Base-by-base conservation (phyloP, 768 basidiomycete genomes). In the Hypsizygus marmoreus region DNA sequence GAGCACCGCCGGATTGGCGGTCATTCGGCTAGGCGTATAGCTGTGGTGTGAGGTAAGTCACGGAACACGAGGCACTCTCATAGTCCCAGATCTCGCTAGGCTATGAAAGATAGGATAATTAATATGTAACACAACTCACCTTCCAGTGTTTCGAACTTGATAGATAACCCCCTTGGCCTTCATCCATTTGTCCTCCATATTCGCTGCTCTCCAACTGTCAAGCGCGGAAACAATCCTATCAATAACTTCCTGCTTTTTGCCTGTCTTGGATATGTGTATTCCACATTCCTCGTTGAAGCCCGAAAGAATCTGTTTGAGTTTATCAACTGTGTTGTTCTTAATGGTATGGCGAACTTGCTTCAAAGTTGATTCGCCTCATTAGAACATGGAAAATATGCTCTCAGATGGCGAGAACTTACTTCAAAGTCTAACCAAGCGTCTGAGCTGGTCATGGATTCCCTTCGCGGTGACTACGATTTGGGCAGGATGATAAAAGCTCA, bases 231-330 rank as follows among this genome's bases (percentile, higher is more conserved):
- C 66, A 50, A 93, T 84, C 50, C 88, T 77, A 62, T 91, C 87
- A 60, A 91, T 90, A 36, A 92, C 77, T 25, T 92, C 91, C 56
- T 90, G 86, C 61, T 93, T 93, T 71, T 88, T 91, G 20, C 91
- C 91, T 9, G 87, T 76, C 65, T 88, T 90, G 43, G 79, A 72
- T 22, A 91, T 70, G 55, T 77, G 75, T 4, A 80, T 79, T 42
- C 69, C 68, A 59, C 89, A 91, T 63, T 90, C 84, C 28, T 88
- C 87, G 69, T 90, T 91, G 55, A 92, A 74, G 19, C 84, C 85
- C 29, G 73, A 65, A 46, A 93, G 72, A 55, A 93, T 88, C 61
- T 86, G 84, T 65, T 93, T 92, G 53, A 93, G 80, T 66, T 75
- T 82, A 65, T 91, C 90, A 52, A 93, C 91, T 6, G 89, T 93